A percentile compares a stretch with the other conserved stretches of the same genome.
Conservation (phyloP, 2,329 filamentous ascomycete species). For the Colletotrichum tropicale region DNA sequence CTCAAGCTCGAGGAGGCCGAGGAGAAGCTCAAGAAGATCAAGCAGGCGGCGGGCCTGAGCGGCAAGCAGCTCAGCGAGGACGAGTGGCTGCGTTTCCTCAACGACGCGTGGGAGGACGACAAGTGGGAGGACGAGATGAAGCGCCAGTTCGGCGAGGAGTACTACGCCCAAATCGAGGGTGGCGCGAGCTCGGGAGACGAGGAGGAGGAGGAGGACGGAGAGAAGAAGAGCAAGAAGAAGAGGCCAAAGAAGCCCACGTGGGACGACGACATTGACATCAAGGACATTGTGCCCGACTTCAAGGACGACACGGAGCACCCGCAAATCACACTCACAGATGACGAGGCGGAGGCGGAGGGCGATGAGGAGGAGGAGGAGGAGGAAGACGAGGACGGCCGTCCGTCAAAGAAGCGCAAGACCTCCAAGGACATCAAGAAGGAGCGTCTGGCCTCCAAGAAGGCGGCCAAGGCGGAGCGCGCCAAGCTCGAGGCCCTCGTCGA, state of each 20-base stretch:
- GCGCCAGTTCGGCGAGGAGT: constrained; percentile 85
- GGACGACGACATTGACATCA: constrained; percentile 98
- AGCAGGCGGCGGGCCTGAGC: constrained; percentile 81
- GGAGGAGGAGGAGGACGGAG: constrained; percentile 48
- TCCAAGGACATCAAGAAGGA: constrained; percentile 65
- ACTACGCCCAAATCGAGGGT: constrained; percentile 78
- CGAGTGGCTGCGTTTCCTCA: constrained; percentile 84
- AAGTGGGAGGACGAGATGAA: constrained; percentile 92
- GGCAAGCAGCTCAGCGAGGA: constrained; percentile 72
- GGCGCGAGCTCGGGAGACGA: constrained; percentile 69
- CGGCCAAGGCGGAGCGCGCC: constrained; percentile 79
- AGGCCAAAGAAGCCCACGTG: constrained; percentile 83
- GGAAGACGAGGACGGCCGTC: constrained; percentile 46
- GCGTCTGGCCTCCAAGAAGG: constrained; percentile 65
- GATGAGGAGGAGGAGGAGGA: constrained; percentile 38
- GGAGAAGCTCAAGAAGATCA: constrained; percentile 85
- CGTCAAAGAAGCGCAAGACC: constrained; percentile 64
- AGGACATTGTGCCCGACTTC: constrained; percentile 87
- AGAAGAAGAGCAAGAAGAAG: constrained; percentile 68
- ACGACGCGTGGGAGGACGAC: constrained; percentile 87
- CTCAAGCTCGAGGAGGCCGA: constrained; percentile 92
- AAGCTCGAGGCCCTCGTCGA: constrained; percentile 89
- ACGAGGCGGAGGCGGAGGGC: constrained; percentile 36
- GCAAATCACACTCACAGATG: constrained; percentile 61
- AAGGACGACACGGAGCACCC: constrained; percentile 65